Percentiles rank a stretch among this genome's conserved stretches.
phyloP scores from a whole-genome alignment of 2,329 filamentous ascomycete species.

The Cercospora brassicicola region DNA sequence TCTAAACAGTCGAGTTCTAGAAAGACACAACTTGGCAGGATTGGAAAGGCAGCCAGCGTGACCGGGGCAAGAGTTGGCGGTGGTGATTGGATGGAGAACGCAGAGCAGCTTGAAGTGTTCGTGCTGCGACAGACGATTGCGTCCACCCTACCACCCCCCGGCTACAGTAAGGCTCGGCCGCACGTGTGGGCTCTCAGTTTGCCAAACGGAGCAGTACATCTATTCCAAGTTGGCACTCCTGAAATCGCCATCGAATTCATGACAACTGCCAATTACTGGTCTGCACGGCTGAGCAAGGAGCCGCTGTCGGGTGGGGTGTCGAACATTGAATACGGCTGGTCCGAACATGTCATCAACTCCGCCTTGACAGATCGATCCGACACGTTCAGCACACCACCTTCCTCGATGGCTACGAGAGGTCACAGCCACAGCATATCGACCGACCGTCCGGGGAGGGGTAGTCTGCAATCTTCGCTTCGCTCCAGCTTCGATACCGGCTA shows the following conservation, averaged over 20 bases:
- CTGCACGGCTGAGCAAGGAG: constrained; percentile 87
- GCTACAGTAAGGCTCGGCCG: constrained; percentile 85
- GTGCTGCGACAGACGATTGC: constrained; percentile 88
- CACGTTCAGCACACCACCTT: constrained; percentile 35
- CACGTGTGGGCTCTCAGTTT: constrained; percentile 93
- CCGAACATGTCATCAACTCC: constrained; percentile 71
- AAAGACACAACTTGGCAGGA: constrained; percentile 41
- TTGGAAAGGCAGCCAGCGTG: constrained; percentile 38
- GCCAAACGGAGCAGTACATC: constrained; percentile 87
- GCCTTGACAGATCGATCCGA: constrained; percentile 42
- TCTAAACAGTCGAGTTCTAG: constrained; percentile 43
- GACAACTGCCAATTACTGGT: constrained; percentile 95
- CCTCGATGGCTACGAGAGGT: constrained; percentile 31
- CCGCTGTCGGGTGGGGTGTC: constrained; percentile 89
- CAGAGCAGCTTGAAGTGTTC: constrained; percentile 83
- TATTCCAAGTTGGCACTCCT: constrained; percentile 96
- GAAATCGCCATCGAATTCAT: constrained; percentile 96
- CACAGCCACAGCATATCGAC: constrained; percentile 32
- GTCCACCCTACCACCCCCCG: constrained; percentile 82
- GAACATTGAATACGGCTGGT: constrained; percentile 98
- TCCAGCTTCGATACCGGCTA: constrained; percentile 59
- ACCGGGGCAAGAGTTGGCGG: constrained; percentile 76
- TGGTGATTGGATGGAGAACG: constrained; percentile 97
- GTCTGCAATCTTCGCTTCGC: constrained; percentile 55
- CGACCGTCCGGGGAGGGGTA: constrained; percentile 28